Evolutionary conservation across 495 filamentous ascomycete species (phyloP).

Genomic region (Emericellopsis terricola): DNA sequence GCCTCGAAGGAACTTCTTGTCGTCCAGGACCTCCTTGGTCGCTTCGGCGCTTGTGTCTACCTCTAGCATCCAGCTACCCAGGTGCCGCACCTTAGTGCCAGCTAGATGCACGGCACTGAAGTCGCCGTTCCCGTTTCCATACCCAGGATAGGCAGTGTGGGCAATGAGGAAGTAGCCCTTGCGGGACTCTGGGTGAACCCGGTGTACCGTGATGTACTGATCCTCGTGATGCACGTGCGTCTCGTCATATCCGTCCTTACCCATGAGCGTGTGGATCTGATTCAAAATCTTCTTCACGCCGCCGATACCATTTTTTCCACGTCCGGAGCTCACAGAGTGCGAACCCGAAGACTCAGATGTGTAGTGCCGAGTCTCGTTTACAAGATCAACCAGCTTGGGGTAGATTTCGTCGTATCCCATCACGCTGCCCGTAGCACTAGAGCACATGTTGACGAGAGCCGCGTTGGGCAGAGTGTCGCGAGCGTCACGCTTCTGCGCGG

Average conservation of each 20-base stretch:
- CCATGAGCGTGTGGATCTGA: slow-evolving; percentile 83
- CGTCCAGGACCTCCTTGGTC: slow-evolving; percentile 40
- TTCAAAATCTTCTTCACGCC: slow-evolving; percentile 83
- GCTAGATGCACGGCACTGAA: slow-evolving; percentile 60
- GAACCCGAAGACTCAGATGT: slow-evolving; percentile 46
- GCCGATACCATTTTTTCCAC: slow-evolving; percentile 64
- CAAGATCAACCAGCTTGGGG: slow-evolving; percentile 75
- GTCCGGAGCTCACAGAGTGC: slow-evolving; percentile 35
- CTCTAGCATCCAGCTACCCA: slow-evolving; percentile 80
- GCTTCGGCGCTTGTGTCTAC: slow-evolving; percentile 54
- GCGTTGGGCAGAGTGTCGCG: slow-evolving; percentile 92
- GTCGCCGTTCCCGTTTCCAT: slow-evolving; percentile 58
- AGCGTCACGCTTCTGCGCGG: slow-evolving; percentile 88
- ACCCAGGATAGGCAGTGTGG: slow-evolving; percentile 83
- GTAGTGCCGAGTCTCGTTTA: slow-evolving; percentile 72
- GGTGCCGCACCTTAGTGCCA: slow-evolving; percentile 54
- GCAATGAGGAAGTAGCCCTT: slow-evolving; percentile 91
- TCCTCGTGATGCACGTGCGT: slow-evolving; percentile 93
- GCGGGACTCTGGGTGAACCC: slow-evolving; percentile 75
- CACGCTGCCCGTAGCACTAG: slow-evolving; percentile 81
- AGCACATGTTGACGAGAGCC: slow-evolving; percentile 87
- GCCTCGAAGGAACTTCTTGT: slow-evolving; percentile 55
- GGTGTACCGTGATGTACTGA: slow-evolving; percentile 89
- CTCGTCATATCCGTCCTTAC: slow-evolving; percentile 81
- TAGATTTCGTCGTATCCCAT: slow-evolving; percentile 99